Base-by-base conservation (phyloP, 108 stramenopile species). In the Chaetoceros tenuissimus region DNA sequence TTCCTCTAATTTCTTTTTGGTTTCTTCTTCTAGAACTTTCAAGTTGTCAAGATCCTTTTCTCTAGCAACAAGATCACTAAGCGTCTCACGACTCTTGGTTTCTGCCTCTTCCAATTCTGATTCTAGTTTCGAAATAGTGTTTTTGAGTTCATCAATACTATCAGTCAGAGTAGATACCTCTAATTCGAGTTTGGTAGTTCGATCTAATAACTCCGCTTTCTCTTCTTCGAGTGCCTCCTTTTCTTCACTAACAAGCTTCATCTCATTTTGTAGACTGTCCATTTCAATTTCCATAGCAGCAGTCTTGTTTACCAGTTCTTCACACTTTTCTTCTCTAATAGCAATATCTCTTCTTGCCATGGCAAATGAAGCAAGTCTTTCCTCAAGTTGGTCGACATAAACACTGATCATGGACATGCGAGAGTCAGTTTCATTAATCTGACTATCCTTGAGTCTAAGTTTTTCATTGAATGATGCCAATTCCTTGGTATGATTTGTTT, bases 311-410 rank as follows among this genome's bases (percentile, higher is more conserved):
- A 83, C 82, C 23, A 84, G 52, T 20, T 67, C 58, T 47, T 77
- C 71, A 57, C 82, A 84, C 40, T 71, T 68, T 49, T 80, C 57
- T 59, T 87, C 86, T 0, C 86, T 68, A 10, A 70, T 50, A 21
- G 81, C 86, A 58, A 87, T 79, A 34, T 84, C 86, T 47, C 80
- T 72, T 31, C 82, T 75, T 22, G 80, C 79, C 22, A 87, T 62
- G 1, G 86, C 86, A 60, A 87, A 87, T 17, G 75, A 75, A 1
- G 80, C 81, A 34, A 87, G 60, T 10, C 86, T 64, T 51, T 84
- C 82, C 52, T 87, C 86, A 30, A 87, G 55, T 46, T 77, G 75
- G 67, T 87, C 86, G 1, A 87, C 85, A 64, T 87, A 87, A 2
- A 68, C 51, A 2, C 82, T 77, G 60, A 86, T 81, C 31, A 80